These are phyloP conservation scores for Candida gorgasii DNA, from an alignment of 805 yeast species.

Conservation along the genomic window DNA sequence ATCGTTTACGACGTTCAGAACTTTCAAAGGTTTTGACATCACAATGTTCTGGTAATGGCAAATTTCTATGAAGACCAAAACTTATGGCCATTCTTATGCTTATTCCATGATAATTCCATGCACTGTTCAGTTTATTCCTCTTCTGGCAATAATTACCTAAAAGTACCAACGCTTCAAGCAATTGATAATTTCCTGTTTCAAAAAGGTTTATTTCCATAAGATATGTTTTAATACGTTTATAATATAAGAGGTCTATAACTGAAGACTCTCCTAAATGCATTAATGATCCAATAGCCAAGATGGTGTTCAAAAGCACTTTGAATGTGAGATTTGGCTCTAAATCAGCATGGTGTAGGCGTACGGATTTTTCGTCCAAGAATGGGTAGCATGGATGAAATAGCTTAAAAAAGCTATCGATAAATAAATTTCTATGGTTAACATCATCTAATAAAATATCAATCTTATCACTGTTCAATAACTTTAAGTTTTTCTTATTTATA, in stretches of 20 bases:
- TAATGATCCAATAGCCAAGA: slow-evolving; percentile 71
- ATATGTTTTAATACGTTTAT: slow-evolving; percentile 50
- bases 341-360: slow-evolving; percentile 10
- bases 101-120: slow-evolving; percentile 67
- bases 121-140: slow-evolving; percentile 65
- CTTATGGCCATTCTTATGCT: slow-evolving; percentile 69
- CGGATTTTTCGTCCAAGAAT: background rate
- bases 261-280: slow-evolving; percentile 57
- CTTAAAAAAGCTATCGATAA: background rate
- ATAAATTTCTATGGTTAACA: background rate
- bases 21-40: slow-evolving; percentile 17
- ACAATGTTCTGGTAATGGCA: slow-evolving; percentile 16
- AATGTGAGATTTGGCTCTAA: slow-evolving; percentile 31
- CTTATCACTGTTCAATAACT: background rate
- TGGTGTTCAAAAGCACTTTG: slow-evolving; percentile 56
- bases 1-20: slow-evolving; percentile 57
- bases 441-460: background rate
- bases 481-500: background rate
- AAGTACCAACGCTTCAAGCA: slow-evolving; percentile 42
- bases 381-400: background rate
- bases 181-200: slow-evolving; percentile 59
- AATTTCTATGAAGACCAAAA: slow-evolving; percentile 59
- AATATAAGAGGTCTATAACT: slow-evolving; percentile 48
- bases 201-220: slow-evolving; percentile 47
- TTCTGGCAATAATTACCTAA: slow-evolving; percentile 64